Conservation (phyloP, 2,329 filamentous ascomycete species). For the Lasiodiplodia hormozganensis region DNA sequence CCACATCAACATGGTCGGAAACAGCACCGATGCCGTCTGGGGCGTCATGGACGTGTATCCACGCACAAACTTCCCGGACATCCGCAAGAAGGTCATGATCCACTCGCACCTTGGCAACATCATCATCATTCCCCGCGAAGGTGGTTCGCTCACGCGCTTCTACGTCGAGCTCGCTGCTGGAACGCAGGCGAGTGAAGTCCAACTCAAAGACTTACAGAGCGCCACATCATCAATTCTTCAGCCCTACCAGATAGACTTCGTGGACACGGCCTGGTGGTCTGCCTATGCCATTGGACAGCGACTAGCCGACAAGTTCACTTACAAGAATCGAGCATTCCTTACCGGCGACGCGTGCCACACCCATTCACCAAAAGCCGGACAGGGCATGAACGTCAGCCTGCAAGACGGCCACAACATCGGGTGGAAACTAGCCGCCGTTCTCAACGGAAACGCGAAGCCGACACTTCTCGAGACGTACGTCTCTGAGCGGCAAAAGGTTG, state of each 20-base stretch:
- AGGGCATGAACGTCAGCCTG: conserved; percentile 68
- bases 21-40: conserved; percentile 64
- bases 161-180: conserved; percentile 64
- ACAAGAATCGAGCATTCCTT: conserved; percentile 69
- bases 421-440: conserved; percentile 61
- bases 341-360: conserved; percentile 73
- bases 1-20: conserved; percentile 65
- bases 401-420: conserved; percentile 67
- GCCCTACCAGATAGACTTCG: conserved; percentile 1
- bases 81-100: conserved; percentile 58
- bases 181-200: conserved; percentile 60
- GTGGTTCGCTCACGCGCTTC: conserved; percentile 64
- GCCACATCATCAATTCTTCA: conserved; percentile 58
- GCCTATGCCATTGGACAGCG: conserved; percentile 75
- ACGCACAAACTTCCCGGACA: conserved; percentile 58
- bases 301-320: conserved; percentile 72
- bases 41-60: conserved; percentile 63
- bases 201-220: conserved; percentile 59
- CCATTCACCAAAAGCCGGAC: conserved; percentile 74
- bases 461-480: conserved; percentile 67
- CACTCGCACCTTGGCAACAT: conserved; percentile 55
- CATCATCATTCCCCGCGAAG: conserved; percentile 61
- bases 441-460: conserved; percentile 36
- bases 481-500: conserved; percentile 58
- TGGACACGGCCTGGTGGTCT: conserved; percentile 72